Base-by-base conservation (phyloP, 169 alveolate genomes). In the Cryptosporidium sp. region DNA sequence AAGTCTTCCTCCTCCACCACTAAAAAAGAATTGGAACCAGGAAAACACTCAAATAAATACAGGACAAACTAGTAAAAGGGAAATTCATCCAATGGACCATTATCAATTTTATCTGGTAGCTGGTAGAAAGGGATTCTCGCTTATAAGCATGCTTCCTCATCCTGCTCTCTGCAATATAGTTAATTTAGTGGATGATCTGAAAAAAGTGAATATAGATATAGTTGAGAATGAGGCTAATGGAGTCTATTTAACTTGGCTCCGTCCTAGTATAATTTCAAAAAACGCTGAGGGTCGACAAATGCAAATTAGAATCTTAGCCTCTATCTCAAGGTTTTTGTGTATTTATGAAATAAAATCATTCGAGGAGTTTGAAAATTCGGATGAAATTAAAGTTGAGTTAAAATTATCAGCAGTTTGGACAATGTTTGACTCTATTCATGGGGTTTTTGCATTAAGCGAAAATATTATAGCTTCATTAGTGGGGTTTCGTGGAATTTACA, bases 1-100 rank as follows among this genome's bases (percentile, higher is more conserved):
- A 29, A 35, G 45, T n/a, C 59, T 80, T 21, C 89, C 89, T n/a
- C 50, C 74, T 41, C 80, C 89, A 12, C 89, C 89, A 80, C 21
- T 80, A 23, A 62, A 23, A n/a, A 59, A 37, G 35, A 12, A n/a
- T 18, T 18, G 21, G 5, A 10, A 2, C 21, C 26, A 51, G 7
- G 33, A 33, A 16, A 55, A 33, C 9, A 31, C 14, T n/a, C 51
- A 62, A 35, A 26, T 18, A 26, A 62, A 39, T 39, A n/a, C 48
- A 8, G 84, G 45, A 23, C 18, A 9, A 35, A 45, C 41, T 16
- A 62, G 35, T 31, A 80, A 37, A 59, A 59, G 89, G 5, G 62
- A 41, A 12, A 43, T 80, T 37, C 45, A 35, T 12, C 68, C 41
- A 41, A 80, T 80, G 68, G 89, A 80, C n/a, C 59, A 62, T 39